A percentile compares a stretch with the other conserved stretches of the same genome.
phyloP scores from a whole-genome alignment of 208 protist genomes.

The Leishmania gerbilli region DNA sequence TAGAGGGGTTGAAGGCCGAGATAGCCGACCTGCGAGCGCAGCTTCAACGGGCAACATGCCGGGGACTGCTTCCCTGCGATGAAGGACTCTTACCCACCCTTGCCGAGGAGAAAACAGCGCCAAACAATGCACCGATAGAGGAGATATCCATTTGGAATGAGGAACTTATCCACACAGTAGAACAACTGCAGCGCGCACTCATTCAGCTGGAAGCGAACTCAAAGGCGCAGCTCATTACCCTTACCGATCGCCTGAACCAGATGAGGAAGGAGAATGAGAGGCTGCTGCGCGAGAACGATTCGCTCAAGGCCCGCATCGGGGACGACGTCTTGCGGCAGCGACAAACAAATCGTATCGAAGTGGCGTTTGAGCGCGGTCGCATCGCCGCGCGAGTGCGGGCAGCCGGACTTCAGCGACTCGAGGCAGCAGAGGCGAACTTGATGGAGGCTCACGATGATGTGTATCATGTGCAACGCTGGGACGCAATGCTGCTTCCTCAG shows the following conservation, averaged over 20 bases:
- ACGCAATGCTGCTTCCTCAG: slow-evolving; percentile 61
- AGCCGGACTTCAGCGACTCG: slow-evolving; percentile 66
- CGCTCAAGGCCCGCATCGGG: slow-evolving; percentile 67
- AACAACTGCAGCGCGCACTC: slow-evolving; percentile 57
- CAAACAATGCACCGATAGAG: slow-evolving; percentile 30
- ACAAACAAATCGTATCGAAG: slow-evolving; percentile 70
- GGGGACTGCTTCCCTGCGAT: slow-evolving; percentile 4
- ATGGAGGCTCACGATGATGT: slow-evolving; percentile 89
- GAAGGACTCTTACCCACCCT: not conserved
- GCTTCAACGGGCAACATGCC: slow-evolving; percentile 14
- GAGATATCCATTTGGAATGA: slow-evolving; percentile 62
- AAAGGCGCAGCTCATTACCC: slow-evolving; percentile 48
- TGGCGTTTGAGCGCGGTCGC: slow-evolving; percentile 59
- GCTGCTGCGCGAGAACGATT: slow-evolving; percentile 61
- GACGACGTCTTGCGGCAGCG: slow-evolving; percentile 78
- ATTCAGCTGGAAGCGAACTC: slow-evolving; percentile 57
- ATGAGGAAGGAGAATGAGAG: slow-evolving; percentile 35
- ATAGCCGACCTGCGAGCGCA: slow-evolving; percentile 30
- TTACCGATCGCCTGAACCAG: slow-evolving; percentile 47
- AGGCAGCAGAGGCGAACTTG: slow-evolving; percentile 63
- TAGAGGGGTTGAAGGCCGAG: slow-evolving; percentile 42
- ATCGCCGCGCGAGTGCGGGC: slow-evolving; percentile 57
- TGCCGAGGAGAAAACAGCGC: slow-evolving; percentile 8
- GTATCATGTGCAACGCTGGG: slow-evolving; percentile 76
- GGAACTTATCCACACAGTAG: slow-evolving; percentile 65